Evolutionary conservation across 768 basidiomycete species (phyloP).

Genomic region (Sistotremastrum suecicum): DNA sequence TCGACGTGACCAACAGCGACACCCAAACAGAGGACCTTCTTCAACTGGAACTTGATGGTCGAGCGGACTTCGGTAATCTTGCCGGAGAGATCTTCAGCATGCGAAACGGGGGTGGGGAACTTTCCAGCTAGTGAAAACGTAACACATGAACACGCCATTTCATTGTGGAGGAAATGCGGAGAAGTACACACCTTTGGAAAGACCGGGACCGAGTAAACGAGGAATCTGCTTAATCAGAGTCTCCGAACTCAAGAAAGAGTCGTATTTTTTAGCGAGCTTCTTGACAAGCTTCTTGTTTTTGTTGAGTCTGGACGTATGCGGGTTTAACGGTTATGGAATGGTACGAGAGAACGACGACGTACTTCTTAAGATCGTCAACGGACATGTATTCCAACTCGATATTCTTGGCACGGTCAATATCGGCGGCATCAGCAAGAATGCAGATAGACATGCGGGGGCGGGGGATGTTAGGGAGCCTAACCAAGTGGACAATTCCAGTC

Average conservation of each 20-base stretch:
- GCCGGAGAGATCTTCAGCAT: conserved; percentile 76
- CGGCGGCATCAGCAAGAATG: conserved; percentile 97
- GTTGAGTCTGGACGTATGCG: conserved; percentile 53
- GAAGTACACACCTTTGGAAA: conserved; percentile 72
- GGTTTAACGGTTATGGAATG: not conserved
- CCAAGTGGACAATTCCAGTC: conserved; percentile 2
- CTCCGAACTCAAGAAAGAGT: conserved; percentile 96
- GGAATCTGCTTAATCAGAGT: conserved; percentile 99
- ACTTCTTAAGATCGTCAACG: conserved; percentile 99
- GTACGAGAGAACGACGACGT: conserved; percentile 10
- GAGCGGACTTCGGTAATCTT: conserved; percentile 94
- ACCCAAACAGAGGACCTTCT: conserved; percentile 98
- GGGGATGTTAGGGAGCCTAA: conserved; percentile 88
- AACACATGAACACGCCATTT: not conserved
- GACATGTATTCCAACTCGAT: conserved; percentile 99
- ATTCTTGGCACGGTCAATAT: conserved; percentile 97
- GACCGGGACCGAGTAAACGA: conserved; percentile 98
- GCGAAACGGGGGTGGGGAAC: conserved; percentile 95
- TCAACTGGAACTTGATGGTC: conserved; percentile 99
- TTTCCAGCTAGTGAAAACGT: conserved; percentile 61
- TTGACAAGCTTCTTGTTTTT: conserved; percentile 99
- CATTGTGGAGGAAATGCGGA: not conserved
- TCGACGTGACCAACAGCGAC: conserved; percentile 96
- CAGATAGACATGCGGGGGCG: conserved; percentile 99
- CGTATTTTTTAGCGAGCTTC: conserved; percentile 99